Percentiles rank a stretch among this genome's conserved stretches.
phyloP scores from a whole-genome alignment of 176 grass and related monocot genomes.

The Bolboschoenus planiculmis region DNA sequence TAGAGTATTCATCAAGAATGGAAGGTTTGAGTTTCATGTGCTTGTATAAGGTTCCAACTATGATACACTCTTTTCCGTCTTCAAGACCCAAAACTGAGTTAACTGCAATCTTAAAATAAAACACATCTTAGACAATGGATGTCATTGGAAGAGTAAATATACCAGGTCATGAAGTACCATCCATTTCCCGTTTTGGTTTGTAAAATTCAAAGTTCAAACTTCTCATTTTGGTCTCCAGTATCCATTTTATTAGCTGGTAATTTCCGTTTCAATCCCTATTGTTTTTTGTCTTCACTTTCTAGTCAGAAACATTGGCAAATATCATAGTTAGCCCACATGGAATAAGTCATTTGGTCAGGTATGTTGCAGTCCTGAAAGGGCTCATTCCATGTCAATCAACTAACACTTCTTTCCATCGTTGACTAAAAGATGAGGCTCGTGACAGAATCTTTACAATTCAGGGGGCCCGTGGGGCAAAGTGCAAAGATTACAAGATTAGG shows the following conservation, averaged over 20 bases:
- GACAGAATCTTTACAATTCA: not conserved
- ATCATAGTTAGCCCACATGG: not conserved
- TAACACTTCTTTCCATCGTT: not conserved
- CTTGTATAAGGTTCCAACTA: conserved; percentile 93
- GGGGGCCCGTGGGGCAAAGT: not conserved
- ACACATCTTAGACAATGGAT: not conserved
- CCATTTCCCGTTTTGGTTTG: not conserved
- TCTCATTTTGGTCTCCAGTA: not conserved
- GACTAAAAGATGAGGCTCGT: not conserved
- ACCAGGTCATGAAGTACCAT: not conserved
- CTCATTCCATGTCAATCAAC: not conserved
- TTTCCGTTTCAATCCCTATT: not conserved
- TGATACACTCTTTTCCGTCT: conserved; percentile 85
- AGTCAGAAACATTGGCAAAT: not conserved
- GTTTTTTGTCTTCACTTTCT: not conserved
- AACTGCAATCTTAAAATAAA: conserved; percentile 40
- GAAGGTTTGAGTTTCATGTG: conserved; percentile 96
- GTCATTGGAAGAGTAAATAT: not conserved
- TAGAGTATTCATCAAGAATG: conserved; percentile 92
- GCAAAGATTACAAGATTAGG: not conserved
- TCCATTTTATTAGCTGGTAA: not conserved
- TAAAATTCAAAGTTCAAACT: not conserved
- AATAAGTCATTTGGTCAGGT: not conserved
- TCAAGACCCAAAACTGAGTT: conserved; percentile 85
- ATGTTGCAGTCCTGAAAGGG: not conserved